These are phyloP conservation scores for Fomitiporia mediterranea DNA, from an alignment of 1,284 basidiomycete genomes.

Conservation along the genomic window DNA sequence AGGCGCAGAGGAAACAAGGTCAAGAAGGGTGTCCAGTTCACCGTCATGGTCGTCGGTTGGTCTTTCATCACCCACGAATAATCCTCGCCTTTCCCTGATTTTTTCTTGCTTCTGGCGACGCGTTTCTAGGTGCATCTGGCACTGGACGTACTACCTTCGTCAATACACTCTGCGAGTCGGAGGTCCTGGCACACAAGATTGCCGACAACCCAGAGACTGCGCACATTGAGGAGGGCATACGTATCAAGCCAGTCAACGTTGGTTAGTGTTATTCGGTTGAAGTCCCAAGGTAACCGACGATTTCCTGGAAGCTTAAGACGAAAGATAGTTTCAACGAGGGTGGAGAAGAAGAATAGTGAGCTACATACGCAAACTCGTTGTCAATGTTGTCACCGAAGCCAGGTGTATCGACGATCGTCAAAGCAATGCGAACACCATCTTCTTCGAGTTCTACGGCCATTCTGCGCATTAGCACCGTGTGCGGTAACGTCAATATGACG, in stretches of 20 bases:
- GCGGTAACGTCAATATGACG: constrained; percentile 99
- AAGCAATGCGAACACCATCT: constrained; percentile 95
- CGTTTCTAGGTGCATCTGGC: constrained; percentile 79
- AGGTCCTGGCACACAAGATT: constrained; percentile 83
- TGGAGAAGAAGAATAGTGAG: background rate
- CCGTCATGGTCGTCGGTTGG: constrained; percentile 90
- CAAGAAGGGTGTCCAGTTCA: constrained; percentile 97
- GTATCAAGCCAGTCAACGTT: constrained; percentile 93
- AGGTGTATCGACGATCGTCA: constrained; percentile 98
- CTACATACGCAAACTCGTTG: constrained; percentile 88
- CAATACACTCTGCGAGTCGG: constrained; percentile 95
- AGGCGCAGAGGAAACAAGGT: constrained; percentile 90
- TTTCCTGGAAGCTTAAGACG: constrained; percentile 81
- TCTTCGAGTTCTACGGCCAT: constrained; percentile 83
- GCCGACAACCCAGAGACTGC: constrained; percentile 86
- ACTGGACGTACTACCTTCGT: constrained; percentile 97
- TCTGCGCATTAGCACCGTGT: constrained; percentile 1
- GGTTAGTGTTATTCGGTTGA: constrained; percentile 48
- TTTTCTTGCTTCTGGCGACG: constrained; percentile 14
- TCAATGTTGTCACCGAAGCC: constrained; percentile 99
- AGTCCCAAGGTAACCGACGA: constrained; percentile 94
- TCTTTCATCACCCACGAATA: constrained; percentile 23
- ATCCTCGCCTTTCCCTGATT: constrained; percentile 20
- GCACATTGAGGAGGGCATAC: constrained; percentile 91
- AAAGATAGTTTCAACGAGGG: background rate